Base-by-base conservation (phyloP, 108 stramenopile species). In the Cyclotella cryptica region DNA sequence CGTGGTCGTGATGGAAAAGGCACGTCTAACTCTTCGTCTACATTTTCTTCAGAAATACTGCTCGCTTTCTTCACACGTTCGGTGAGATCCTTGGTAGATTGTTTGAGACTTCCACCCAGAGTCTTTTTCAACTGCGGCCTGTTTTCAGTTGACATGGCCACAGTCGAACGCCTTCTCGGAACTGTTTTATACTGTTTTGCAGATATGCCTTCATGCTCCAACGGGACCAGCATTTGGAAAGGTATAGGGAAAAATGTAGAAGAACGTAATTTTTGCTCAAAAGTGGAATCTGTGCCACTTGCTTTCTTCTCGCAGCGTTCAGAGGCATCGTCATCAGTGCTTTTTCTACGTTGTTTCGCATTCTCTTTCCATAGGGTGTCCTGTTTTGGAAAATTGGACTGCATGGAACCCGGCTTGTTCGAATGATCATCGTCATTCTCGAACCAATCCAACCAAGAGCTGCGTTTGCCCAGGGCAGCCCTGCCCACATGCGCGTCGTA, bases 381-480 rank as follows among this genome's bases (percentile, higher is more conserved):
- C 49, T 19, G n/a, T 8, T 51, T 19, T 51, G 17, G 3, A 19
- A 19, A 51, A 17, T 62, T 62, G 35, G 30, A 3, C 7, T 2
- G 1, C 14, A 3, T 2, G 2, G 35, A 41, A 62, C 8, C 35
- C 35, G 35, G 6, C 11, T 21, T 24, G 24, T 21, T 19, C 11
- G 5, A 26, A n/a, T 27, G 5, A 1, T 40, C 60, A n/a, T 62
- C 60, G 17, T 62, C 60, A 15, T 9, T 12, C 39, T 62, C 60
- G 60, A 62, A 62, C 60, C 60, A 62, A 18, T 62, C 60, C 14
- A 62, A 39, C 60, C 60, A 62, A 40, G 60, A 62, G 5, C 39
- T 62, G 13, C 39, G 28, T 40, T 62, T 62, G 2, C 60, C 39
- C 0, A 41, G 30, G 35, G 35, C 35, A 35, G 35, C 35, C 35